These are phyloP conservation scores for Aspergillus melleus DNA, from an alignment of 2,329 filamentous ascomycete genomes.

Conservation along the genomic window DNA sequence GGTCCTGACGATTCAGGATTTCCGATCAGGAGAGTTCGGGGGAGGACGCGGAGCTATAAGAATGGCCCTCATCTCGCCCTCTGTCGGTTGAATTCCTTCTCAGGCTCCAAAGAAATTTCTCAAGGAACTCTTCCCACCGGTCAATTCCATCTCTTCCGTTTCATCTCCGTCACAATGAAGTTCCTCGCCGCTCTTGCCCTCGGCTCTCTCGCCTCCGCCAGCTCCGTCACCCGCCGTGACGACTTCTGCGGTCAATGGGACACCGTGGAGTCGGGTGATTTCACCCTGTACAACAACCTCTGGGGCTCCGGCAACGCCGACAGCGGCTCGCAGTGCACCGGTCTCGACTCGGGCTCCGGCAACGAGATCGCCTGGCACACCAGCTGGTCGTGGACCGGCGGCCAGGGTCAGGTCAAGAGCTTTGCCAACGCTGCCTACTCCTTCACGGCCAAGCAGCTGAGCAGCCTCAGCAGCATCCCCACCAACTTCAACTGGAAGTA, in stretches of 20 bases:
- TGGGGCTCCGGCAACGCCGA: slow-evolving; percentile 46
- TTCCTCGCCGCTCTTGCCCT: slow-evolving; percentile 23
- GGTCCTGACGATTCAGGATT: background rate
- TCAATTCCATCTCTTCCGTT: background rate
- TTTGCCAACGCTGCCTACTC: slow-evolving; percentile 47
- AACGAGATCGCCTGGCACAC: slow-evolving; percentile 46
- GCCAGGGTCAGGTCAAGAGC: slow-evolving; percentile 46
- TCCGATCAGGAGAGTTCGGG: background rate
- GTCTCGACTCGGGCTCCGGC: slow-evolving; percentile 37
- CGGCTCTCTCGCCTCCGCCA: slow-evolving; percentile 25
- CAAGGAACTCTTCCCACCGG: background rate
- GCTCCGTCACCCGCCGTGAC: slow-evolving; percentile 27
- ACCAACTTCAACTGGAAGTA: slow-evolving; percentile 49
- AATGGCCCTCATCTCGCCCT: background rate
- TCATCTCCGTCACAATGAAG: slow-evolving; percentile 27
- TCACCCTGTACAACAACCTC: slow-evolving; percentile 56
- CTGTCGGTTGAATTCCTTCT: background rate
- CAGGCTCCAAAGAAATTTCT: background rate
- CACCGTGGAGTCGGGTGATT: slow-evolving; percentile 39
- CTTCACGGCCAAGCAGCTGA: slow-evolving; percentile 36
- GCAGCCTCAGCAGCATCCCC: slow-evolving; percentile 42
- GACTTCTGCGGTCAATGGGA: slow-evolving; percentile 45
- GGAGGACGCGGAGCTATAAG: background rate
- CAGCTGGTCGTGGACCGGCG: slow-evolving; percentile 47
- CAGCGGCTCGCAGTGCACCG: slow-evolving; percentile 46